A percentile compares a stretch with the other conserved stretches of the same genome.
Evolutionary conservation across 75 land plant species (phyloP).

Genomic region (Sequoia sempervirens): DNA sequence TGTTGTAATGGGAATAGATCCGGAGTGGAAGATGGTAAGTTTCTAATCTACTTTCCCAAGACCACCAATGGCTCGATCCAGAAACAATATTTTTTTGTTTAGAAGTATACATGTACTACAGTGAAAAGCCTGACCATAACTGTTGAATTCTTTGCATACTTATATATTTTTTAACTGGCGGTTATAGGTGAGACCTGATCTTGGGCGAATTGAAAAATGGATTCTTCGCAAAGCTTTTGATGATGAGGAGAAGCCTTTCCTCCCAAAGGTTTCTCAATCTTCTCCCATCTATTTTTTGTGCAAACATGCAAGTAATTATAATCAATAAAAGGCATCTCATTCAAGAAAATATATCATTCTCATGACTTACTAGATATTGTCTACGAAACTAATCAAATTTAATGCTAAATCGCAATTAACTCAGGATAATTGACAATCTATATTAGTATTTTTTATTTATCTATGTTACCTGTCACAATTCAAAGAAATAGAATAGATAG

Average conservation of each 20-base stretch:
- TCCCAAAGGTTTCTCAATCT: conserved; percentile 67
- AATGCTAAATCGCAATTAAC: background rate
- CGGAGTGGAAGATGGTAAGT: conserved; percentile 68
- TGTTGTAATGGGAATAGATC: conserved; percentile 75
- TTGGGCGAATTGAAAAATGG: conserved; percentile 90
- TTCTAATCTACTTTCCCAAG: background rate
- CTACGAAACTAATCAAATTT: too few relatives aligned
- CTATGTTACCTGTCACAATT: background rate
- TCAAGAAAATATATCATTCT: background rate
- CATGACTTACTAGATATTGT: background rate
- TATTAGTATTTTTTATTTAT: too few relatives aligned
- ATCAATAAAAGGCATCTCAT: background rate
- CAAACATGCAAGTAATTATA: background rate
- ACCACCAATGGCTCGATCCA: background rate
- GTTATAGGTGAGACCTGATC: conserved; percentile 61
- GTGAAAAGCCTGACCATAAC: background rate
- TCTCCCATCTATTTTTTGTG: background rate
- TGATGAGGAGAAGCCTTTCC: conserved; percentile 75
- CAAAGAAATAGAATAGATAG: too few relatives aligned
- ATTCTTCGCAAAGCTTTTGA: conserved; percentile 88
- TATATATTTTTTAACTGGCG: background rate
- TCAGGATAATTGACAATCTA: too few relatives aligned
- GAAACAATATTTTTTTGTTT: too few relatives aligned
- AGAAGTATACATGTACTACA: background rate
- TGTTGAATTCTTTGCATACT: background rate